These are phyloP conservation scores for Scheffersomyces insectosa DNA, from an alignment of 1,139 yeast genomes.

Conservation along the genomic window DNA sequence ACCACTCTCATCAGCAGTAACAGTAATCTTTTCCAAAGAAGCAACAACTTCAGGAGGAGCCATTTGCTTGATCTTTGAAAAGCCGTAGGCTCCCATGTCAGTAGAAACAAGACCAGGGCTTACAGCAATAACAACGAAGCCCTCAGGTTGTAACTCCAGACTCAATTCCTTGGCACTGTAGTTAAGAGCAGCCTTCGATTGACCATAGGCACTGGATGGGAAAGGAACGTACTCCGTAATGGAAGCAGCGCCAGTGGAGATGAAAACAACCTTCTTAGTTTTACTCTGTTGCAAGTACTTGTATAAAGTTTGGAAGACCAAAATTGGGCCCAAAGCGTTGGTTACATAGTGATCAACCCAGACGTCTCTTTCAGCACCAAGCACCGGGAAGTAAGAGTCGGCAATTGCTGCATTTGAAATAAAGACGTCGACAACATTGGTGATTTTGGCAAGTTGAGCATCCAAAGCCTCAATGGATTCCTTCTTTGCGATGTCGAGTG, in stretches of 20 bases:
- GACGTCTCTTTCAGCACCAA: constrained; percentile 1
- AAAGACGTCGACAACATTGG: constrained; percentile 4
- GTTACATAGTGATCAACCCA: constrained; percentile 2
- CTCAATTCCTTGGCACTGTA: constrained; percentile 18
- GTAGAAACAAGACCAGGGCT: constrained; percentile 36
- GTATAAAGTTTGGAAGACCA: constrained; percentile 2
- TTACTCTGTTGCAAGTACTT: constrained; percentile 4
- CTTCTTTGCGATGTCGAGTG: constrained; percentile 5
- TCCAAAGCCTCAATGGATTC: constrained; percentile 23
- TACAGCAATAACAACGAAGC: constrained; percentile 23
- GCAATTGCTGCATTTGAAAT: constrained; percentile 5
- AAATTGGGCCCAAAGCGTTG: constrained; percentile 4
- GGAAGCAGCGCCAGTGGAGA: constrained; percentile 6
- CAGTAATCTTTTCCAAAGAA: not conserved
- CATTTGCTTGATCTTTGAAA: not conserved
- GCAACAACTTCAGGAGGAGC: constrained; percentile 1
- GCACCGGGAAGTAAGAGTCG: not conserved
- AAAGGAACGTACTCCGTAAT: constrained; percentile 6
- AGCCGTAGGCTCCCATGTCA: constrained; percentile 17
- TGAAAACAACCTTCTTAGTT: constrained; percentile 4
- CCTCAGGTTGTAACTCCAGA: constrained; percentile 20
- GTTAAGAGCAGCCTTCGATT: constrained; percentile 32
- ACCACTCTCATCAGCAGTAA: not conserved
- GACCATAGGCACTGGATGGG: constrained; percentile 22
- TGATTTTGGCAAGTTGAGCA: constrained; percentile 1